Evolutionary conservation across 1,139 yeast genomes (phyloP).

Genomic region (Arxiozyma heterogenica): DNA sequence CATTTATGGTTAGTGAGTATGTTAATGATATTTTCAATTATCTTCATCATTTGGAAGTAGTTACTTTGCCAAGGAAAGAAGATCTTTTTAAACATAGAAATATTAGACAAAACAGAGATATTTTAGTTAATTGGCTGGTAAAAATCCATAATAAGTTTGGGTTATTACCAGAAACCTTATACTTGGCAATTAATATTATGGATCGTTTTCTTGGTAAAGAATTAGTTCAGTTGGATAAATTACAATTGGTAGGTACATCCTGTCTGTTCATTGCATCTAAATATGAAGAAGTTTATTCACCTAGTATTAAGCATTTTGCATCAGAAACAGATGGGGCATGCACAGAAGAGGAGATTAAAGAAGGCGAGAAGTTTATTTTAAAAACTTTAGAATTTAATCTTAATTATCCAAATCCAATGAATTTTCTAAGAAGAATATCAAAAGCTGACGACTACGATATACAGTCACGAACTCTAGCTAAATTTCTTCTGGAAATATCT

Average conservation of each 20-base stretch:
- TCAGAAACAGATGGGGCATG: slow-evolving; percentile 75
- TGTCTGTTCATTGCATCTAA: slow-evolving; percentile 88
- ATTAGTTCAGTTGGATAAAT: slow-evolving; percentile 69
- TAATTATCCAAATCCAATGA: slow-evolving; percentile 90
- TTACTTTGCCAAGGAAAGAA: slow-evolving; percentile 70
- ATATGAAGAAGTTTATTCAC: slow-evolving; percentile 90
- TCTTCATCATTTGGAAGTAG: slow-evolving; percentile 61
- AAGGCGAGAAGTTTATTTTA: slow-evolving; percentile 76
- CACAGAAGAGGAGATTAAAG: slow-evolving; percentile 73
- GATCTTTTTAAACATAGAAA: slow-evolving; percentile 69
- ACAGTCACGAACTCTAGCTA: slow-evolving; percentile 84
- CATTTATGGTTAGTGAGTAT: slow-evolving; percentile 90
- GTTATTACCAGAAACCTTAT: slow-evolving; percentile 82
- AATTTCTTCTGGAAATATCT: slow-evolving; percentile 73
- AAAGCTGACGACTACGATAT: slow-evolving; percentile 94
- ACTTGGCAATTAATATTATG: slow-evolving; percentile 79
- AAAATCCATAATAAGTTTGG: slow-evolving; percentile 86
- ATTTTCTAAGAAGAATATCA: slow-evolving; percentile 81
- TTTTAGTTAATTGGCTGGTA: slow-evolving; percentile 89
- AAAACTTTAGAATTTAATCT: slow-evolving; percentile 70
- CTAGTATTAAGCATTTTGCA: slow-evolving; percentile 80
- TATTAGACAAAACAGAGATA: slow-evolving; percentile 73
- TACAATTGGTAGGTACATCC: slow-evolving; percentile 87
- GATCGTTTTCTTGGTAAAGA: slow-evolving; percentile 82
- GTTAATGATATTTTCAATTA: slow-evolving; percentile 80